Evolutionary conservation across 2,329 filamentous ascomycete species (phyloP), one percentile per base, ranked within the genome.

Genomic region (Magnaporthiopsis incrustans): DNA sequence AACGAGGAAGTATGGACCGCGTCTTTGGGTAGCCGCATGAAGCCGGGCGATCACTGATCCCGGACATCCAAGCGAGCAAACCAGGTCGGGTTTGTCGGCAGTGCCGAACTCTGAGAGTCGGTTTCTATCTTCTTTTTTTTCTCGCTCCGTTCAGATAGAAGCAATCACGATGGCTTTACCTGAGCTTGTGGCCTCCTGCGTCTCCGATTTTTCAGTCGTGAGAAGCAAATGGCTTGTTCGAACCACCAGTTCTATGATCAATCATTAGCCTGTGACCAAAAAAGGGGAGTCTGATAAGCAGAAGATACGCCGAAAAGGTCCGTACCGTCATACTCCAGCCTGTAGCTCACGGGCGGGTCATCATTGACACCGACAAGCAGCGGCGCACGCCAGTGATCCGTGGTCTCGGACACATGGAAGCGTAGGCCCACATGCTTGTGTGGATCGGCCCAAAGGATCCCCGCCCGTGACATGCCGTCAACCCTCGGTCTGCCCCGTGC

Each of bases 151-250:
- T 72, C 67, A 77, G 63, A 75, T 64, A 50, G 81, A 81, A 62
- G 84, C 82, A 74, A 89, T 87, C 57, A 89, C 79, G 64, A 92
- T 79, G 63, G 88, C 87, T 75, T 88, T 90, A 74, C 86, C 86
- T 71, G 83, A 81, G 66, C 81, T 77, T 59, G 80, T 80, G 60
- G 82, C 77, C 68, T 89, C 82, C 70, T 89, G 83, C 61, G 81
- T 77, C 64, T 85, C 77, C 1, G 86, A 86, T 70, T 84, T 79
- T 71, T 95, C 91, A 30, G 90, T 77, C 65, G 82, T 85, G 53
- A 89, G 73, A 18, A 91, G 78, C 50, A 92, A 77, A 69, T 83
- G 81, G 61, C 81, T 85, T 4, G 86, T 86, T 61, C 86, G 82
- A 50, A 92, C 80, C 57, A 89, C 75, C 63, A 92, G 75, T 76